phyloP scores from a whole-genome alignment of 768 basidiomycete species.

The Pleurotus eryngii region DNA sequence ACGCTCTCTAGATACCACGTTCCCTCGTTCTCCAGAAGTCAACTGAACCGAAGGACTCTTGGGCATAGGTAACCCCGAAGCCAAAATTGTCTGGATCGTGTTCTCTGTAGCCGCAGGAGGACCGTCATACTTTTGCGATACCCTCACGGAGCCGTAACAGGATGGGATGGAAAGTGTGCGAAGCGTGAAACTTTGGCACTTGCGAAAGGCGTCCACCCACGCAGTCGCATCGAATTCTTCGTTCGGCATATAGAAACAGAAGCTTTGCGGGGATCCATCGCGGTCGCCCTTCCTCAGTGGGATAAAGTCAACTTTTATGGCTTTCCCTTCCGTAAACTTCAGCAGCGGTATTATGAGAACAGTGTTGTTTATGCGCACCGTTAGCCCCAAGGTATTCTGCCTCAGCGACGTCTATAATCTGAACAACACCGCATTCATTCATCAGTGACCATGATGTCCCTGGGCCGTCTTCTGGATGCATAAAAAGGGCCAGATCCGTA shows the following conservation, averaged over 20 bases:
- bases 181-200: conserved; percentile 47
- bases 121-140: conserved; percentile 18
- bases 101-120: conserved; percentile 27
- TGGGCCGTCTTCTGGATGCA: conserved; percentile 27
- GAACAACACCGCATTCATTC: conserved; percentile 39
- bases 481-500: conserved; percentile 66
- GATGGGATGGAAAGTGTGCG: conserved; percentile 30
- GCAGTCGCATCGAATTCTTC: conserved; percentile 6
- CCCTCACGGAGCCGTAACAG: conserved; percentile 11
- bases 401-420: conserved; percentile 46
- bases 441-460: conserved; percentile 23
- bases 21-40: conserved; percentile 8
- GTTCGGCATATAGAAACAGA: conserved; percentile 19
- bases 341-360: not conserved
- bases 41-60: conserved; percentile 72
- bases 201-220: conserved; percentile 54
- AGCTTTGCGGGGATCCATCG: not conserved
- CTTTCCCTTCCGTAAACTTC: no score
- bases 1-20: conserved; percentile 41
- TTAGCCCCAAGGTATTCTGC: conserved; percentile 19
- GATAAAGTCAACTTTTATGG: not conserved
- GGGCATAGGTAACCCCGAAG: conserved; percentile 54
- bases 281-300: not conserved
- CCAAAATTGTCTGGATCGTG: conserved; percentile 33
- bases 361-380: not conserved